These are phyloP conservation scores for Venustampulla echinocandica DNA, from an alignment of 495 filamentous ascomycete species.

Conservation along the genomic window DNA sequence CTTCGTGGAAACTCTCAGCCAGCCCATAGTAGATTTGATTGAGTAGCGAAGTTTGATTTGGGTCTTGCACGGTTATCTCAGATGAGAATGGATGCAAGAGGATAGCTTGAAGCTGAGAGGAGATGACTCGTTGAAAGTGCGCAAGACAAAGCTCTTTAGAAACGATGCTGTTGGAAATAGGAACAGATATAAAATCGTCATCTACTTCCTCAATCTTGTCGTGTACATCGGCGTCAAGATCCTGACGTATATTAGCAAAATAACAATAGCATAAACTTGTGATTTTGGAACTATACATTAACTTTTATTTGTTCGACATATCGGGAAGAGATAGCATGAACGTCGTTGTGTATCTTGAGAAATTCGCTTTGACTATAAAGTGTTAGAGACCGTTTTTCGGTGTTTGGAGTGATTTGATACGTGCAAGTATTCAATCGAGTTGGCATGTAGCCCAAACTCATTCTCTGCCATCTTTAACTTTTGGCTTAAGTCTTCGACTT, in stretches of 20 bases:
- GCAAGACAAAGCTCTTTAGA: constrained; percentile 8
- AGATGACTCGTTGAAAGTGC: constrained; percentile 10
- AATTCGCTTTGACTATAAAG: constrained; percentile 8
- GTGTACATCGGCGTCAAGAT: constrained; percentile 4
- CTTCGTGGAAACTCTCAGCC: not conserved
- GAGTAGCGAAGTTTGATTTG: not conserved
- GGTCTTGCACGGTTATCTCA: constrained; percentile 5
- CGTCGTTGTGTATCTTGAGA: constrained; percentile 1
- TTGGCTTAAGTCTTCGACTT: constrained; percentile 2
- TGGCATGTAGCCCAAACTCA: constrained; percentile 5
- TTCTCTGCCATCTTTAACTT: constrained; percentile 9
- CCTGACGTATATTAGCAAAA: constrained; percentile 4
- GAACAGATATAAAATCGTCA: constrained; percentile 3
- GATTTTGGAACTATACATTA: constrained; percentile 6
- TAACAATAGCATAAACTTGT: constrained; percentile 1
- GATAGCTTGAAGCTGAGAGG: constrained; percentile 2
- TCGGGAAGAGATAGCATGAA: constrained; percentile 1
- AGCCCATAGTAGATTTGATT: constrained; percentile 5
- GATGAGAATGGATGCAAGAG: constrained; percentile 12
- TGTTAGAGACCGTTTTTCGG: not conserved
- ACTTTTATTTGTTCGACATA: constrained; percentile 3
- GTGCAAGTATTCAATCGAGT: constrained; percentile 5
- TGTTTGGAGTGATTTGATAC: constrained; percentile 1
- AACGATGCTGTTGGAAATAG: constrained; percentile 4
- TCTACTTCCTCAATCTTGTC: constrained; percentile 7